These are phyloP conservation scores for Eimeria maxima DNA, from an alignment of 169 alveolate species.

Conservation along the genomic window DNA sequence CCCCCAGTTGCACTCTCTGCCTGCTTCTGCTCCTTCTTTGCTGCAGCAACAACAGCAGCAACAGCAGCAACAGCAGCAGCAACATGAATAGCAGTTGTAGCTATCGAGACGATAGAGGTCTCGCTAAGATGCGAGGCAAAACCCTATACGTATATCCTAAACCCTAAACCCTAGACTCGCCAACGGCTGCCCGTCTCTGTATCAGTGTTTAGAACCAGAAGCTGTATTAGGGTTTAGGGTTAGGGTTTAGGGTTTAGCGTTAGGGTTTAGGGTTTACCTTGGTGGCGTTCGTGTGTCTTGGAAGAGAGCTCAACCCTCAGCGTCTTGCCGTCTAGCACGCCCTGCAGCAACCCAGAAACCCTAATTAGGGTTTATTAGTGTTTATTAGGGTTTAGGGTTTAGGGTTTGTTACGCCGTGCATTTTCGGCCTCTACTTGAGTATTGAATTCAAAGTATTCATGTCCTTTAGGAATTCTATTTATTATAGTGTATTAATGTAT, in stretches of 20 bases:
- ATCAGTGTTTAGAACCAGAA: not conserved
- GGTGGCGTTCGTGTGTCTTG: conserved; percentile 85
- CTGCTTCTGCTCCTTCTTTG: conserved; percentile 22
- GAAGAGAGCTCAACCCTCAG: conserved; percentile 95
- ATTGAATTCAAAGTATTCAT: conserved; percentile 63
- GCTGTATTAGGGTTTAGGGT: no score
- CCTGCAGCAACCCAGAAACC: conserved; percentile 84
- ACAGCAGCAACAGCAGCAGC: not conserved
- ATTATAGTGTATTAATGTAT: no score
- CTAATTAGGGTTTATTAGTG: not conserved
- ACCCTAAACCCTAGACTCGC: no score
- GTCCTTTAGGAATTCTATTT: conserved; percentile 48
- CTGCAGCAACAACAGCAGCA: not conserved
- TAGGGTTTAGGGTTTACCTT: conserved; percentile 42
- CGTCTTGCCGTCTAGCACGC: conserved; percentile 90
- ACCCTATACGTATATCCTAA: no score
- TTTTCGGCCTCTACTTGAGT: conserved; percentile 39
- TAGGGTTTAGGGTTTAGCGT: conserved; percentile 45
- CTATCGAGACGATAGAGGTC: not conserved
- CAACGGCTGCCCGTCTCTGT: not conserved
- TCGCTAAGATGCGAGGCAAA: no score
- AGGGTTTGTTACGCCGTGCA: not conserved
- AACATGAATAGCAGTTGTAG: conserved; percentile 13
- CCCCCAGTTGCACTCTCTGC: not conserved
- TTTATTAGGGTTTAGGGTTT: not conserved